phyloP scores from a whole-genome alignment of 1,284 basidiomycete species.

The Xerocomus amazonicus region DNA sequence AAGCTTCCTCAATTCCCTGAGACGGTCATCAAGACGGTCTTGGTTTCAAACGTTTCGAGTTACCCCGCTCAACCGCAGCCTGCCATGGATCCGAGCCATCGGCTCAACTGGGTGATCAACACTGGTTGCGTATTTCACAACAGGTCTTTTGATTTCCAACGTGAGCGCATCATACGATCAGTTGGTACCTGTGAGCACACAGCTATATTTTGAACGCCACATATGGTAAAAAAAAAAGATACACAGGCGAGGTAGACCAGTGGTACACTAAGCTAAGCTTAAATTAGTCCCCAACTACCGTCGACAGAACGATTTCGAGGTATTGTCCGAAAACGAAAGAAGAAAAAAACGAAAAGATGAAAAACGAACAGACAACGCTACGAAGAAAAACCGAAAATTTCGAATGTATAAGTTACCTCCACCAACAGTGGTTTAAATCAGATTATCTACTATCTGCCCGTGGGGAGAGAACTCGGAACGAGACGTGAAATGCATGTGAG shows the following conservation, averaged over 20 bases:
- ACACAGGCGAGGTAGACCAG: background rate
- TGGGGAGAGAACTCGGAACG: background rate
- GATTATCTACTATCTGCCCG: background rate
- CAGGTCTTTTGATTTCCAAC: too few species aligned
- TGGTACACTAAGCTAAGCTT: background rate
- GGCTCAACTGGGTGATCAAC: too few species aligned
- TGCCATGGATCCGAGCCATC: too few species aligned
- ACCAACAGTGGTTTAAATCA: background rate
- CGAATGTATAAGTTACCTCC: background rate
- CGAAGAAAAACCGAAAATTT: background rate
- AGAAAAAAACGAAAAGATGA: background rate
- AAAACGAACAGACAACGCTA: background rate
- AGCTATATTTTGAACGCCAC: too few species aligned
- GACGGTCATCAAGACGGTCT: too few species aligned
- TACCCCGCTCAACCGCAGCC: too few species aligned
- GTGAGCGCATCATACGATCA: too few species aligned
- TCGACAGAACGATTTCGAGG: background rate
- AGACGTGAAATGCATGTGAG: background rate
- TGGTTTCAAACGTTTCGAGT: too few species aligned
- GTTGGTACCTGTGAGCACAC: too few species aligned
- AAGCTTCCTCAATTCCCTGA: too few species aligned
- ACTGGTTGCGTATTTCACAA: too few species aligned
- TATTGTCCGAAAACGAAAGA: background rate
- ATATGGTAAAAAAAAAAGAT: too few species aligned
- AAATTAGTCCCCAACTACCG: background rate